Base-by-base conservation (phyloP, 345 rosid genomes). In the Hypericum androsaemum region DNA sequence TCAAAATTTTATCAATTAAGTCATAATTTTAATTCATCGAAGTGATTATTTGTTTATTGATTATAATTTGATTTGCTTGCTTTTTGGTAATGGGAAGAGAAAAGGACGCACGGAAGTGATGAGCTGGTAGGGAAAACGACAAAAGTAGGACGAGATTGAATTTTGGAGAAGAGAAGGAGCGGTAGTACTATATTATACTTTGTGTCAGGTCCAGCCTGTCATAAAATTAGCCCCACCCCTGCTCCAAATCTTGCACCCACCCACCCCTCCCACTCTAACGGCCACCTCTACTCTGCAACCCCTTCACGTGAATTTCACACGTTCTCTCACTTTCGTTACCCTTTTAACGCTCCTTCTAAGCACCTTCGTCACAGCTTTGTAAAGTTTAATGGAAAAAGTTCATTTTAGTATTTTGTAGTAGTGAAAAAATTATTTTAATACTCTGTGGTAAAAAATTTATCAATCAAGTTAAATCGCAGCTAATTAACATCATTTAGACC, bases 201-300 rank as follows among this genome's bases (percentile, higher is more conserved):
- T 53, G 54, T 72, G 75, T 66, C 79, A 56, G 32, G 76, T 75
- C 75, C 83, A 77, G 83, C 58, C 76, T 82, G 83, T 63, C 68
- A 57, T 22, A 22, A 22, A 45, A 4, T 12, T 12, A 7, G 59
- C 61, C 63, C 72, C 66, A 32, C 62, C 44, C 14, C 0, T 8
- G 47, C 5, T 35, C 39, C 16, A 28, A 22, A 22, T 22, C 32
- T 22, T 22, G 4, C 4, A 22, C 44, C 14, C 32, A 22, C 0
- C 11, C 52, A 5, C 37, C 39, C 16, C 11, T 49, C 12, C n/a
- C n/a, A n/a, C 52, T 16, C 48, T 54, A 68, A 70, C 78, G 60
- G 67, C 77, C 72, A 56, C 35, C 60, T 12, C 3, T 22, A 22
- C 1, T 22, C 52, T 37, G 13, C 37, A 5, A 16, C 5, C 66